These are phyloP conservation scores for Mycena metata DNA, from an alignment of 768 basidiomycete genomes.

Conservation along the genomic window DNA sequence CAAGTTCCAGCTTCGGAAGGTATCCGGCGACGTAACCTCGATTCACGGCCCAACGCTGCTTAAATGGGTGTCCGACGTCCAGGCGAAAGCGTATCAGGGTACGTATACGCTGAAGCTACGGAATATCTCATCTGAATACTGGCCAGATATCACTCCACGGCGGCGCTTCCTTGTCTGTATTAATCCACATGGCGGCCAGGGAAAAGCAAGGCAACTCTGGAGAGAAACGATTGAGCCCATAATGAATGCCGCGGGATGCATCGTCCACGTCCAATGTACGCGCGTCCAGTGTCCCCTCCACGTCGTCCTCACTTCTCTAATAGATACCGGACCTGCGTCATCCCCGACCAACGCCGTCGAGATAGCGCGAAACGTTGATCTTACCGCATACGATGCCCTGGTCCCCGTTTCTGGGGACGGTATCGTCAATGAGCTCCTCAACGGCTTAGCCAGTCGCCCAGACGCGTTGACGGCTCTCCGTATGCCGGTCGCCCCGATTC, in stretches of 20 bases:
- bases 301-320: neutral
- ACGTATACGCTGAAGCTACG: neutral
- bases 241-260: conserved; percentile 63
- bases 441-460: conserved; percentile 65
- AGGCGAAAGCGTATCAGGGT: conserved; percentile 34
- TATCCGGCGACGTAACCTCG: conserved; percentile 32
- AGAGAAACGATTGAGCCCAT: conserved; percentile 63
- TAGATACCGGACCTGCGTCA: conserved; percentile 38
- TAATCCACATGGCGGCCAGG: conserved; percentile 73
- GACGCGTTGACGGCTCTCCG: conserved; percentile 59
- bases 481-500: conserved; percentile 67
- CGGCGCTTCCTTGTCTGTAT: conserved; percentile 63
- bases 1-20: conserved; percentile 29
- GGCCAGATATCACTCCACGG: conserved; percentile 54
- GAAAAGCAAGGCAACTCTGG: conserved; percentile 59
- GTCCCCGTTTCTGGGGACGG: conserved; percentile 72
- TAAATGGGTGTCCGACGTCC: conserved; percentile 32
- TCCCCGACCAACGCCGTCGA: conserved; percentile 60
- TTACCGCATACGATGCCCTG: conserved; percentile 63
- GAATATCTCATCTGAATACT: neutral
- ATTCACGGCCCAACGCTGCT: conserved; percentile 20
- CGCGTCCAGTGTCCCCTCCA: neutral
- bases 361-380: conserved; percentile 55
- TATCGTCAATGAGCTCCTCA: conserved; percentile 69
- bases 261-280: conserved; percentile 62